Conservation (phyloP, 768 basidiomycete species). For the Calocera cornea region DNA sequence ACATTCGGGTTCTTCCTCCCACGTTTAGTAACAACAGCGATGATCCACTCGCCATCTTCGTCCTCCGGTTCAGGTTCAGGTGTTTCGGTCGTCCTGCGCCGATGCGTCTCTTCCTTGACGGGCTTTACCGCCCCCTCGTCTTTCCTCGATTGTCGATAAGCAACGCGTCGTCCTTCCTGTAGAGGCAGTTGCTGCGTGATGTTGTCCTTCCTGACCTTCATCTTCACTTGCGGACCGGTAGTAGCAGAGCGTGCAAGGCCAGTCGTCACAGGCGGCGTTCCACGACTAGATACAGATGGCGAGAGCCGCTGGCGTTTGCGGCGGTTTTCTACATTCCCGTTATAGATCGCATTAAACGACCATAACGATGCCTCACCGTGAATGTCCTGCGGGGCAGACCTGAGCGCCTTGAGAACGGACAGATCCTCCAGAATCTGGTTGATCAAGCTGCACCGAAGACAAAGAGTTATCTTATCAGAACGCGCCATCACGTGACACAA, state of each 20-base stretch:
- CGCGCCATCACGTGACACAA: slow-evolving; percentile 5
- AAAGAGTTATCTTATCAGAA: slow-evolving; percentile 5
- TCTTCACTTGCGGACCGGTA: slow-evolving; percentile 21
- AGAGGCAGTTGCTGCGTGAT: slow-evolving; percentile 50
- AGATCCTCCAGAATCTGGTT: slow-evolving; percentile 59
- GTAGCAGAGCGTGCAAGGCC: slow-evolving; percentile 13
- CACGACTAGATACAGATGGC: slow-evolving; percentile 50
- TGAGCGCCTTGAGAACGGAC: slow-evolving; percentile 52
- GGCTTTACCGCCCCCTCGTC: slow-evolving; percentile 45
- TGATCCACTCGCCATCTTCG: neutral
- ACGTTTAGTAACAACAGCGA: neutral
- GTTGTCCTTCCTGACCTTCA: slow-evolving; percentile 52
- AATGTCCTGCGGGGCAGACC: slow-evolving; percentile 51
- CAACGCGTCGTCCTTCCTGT: slow-evolving; percentile 63
- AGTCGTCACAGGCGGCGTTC: slow-evolving; percentile 28
- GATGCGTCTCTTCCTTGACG: slow-evolving; percentile 57
- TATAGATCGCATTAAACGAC: slow-evolving; percentile 3
- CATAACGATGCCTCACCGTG: slow-evolving; percentile 38
- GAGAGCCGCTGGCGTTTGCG: slow-evolving; percentile 59
- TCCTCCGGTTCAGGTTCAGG: neutral
- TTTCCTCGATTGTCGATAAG: slow-evolving; percentile 50
- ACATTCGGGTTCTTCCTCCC: neutral
- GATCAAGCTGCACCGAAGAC: slow-evolving; percentile 41
- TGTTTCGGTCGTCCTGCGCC: slow-evolving; percentile 23
- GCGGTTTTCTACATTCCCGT: slow-evolving; percentile 47